These are phyloP conservation scores for Ceratobasidium theobromae DNA, from an alignment of 1,284 basidiomycete species.

Conservation along the genomic window DNA sequence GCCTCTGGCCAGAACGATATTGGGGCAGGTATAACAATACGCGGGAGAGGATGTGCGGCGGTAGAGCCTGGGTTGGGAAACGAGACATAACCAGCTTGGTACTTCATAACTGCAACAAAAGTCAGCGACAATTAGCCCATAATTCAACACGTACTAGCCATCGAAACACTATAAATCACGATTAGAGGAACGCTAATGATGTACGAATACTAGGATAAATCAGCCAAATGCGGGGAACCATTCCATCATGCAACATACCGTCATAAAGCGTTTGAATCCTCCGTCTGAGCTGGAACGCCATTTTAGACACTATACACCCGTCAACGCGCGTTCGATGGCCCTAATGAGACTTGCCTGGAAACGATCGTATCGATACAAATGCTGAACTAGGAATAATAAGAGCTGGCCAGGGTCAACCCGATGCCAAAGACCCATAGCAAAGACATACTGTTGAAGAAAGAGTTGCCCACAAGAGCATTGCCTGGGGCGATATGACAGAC, in stretches of 20 bases:
- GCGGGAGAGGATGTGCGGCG: neutral
- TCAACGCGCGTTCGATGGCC: neutral
- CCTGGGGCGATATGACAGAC: slow-evolving; percentile 32
- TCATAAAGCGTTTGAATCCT: slow-evolving; percentile 35
- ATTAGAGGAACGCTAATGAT: slow-evolving; percentile 30
- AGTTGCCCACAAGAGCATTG: slow-evolving; percentile 34
- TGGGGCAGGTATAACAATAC: slow-evolving; percentile 29
- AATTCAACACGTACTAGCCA: slow-evolving; percentile 2
- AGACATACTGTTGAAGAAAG: slow-evolving; percentile 27
- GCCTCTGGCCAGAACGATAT: slow-evolving; percentile 21
- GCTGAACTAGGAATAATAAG: slow-evolving; percentile 27
- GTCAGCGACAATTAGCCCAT: neutral
- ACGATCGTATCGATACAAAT: slow-evolving; percentile 34
- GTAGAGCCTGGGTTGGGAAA: slow-evolving; percentile 27
- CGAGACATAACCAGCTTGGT: slow-evolving; percentile 29
- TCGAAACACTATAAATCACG: slow-evolving; percentile 26
- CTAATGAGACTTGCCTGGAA: slow-evolving; percentile 24
- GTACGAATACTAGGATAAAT: slow-evolving; percentile 32
- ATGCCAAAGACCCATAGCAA: too few species aligned
- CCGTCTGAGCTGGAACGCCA: slow-evolving; percentile 28
- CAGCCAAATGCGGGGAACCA: neutral
- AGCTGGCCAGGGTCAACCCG: neutral
- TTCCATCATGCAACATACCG: neutral
- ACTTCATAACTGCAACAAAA: slow-evolving; percentile 33
- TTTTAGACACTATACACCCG: slow-evolving; percentile 17